Conservation (phyloP, 257 asterid genomes). For the Leptodermis oblonga region DNA sequence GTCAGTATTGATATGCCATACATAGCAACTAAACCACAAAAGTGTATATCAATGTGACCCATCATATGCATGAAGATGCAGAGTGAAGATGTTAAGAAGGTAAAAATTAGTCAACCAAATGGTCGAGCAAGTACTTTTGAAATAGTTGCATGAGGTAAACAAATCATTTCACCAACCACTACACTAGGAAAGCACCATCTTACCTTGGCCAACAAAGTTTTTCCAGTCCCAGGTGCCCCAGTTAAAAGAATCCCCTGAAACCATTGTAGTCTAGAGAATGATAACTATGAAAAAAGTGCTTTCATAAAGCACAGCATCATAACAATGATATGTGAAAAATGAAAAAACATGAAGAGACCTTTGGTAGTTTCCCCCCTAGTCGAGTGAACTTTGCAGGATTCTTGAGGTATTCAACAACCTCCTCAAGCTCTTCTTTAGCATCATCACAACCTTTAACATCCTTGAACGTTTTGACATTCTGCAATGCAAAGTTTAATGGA, state of each 20-base stretch:
- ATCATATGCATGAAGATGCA: neutral
- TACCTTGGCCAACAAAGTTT: constrained; percentile 96
- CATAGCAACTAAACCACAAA: neutral
- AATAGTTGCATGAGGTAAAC: neutral
- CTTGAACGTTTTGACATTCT: constrained; percentile 96
- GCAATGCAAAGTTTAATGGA: constrained; percentile 26
- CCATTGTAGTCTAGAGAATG: constrained; percentile 12
- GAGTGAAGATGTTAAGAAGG: neutral
- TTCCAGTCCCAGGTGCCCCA: constrained; percentile 99
- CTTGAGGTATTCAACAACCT: constrained; percentile 94
- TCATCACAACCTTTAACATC: constrained; percentile 99
- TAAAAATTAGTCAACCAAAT: neutral
- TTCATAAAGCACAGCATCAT: constrained; percentile 4
- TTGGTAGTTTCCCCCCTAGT: constrained; percentile 93
- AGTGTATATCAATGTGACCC: neutral
- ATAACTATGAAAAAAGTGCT: neutral
- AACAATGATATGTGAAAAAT: neutral
- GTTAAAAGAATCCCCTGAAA: constrained; percentile 96
- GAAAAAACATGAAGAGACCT: constrained; percentile 48
- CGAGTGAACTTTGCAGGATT: constrained; percentile 92
- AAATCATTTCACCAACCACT: neutral
- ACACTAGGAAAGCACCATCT: constrained; percentile 7
- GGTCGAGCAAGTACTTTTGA: neutral
- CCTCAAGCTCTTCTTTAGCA: constrained; percentile 99
- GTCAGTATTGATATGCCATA: neutral